Percentiles rank a stretch among this genome's conserved stretches.
phyloP scores from a whole-genome alignment of 202 grass and related monocot species.

The Dendrocalamus latiflorus region DNA sequence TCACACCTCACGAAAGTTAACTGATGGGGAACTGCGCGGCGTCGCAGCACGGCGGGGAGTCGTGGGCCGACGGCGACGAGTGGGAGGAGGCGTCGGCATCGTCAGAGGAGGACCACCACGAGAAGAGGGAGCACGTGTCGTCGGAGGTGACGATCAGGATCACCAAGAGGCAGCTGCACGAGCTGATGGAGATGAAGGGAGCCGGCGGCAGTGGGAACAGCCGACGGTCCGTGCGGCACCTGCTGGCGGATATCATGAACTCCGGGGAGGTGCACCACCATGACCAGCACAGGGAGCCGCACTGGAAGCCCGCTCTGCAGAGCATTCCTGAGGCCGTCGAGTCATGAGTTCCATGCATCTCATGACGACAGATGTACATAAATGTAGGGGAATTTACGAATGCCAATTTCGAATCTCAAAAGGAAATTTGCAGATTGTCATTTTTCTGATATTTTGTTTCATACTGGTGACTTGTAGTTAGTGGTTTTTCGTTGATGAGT shows the following conservation, averaged over 20 bases:
- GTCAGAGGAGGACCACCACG: background rate
- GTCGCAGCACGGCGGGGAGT: conserved; percentile 13
- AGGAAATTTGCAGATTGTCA: background rate
- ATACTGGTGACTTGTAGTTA: background rate
- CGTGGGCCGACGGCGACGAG: conserved; percentile 39
- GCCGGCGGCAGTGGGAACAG: background rate
- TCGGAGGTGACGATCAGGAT: conserved; percentile 65
- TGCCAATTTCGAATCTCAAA: background rate
- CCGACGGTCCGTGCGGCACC: conserved; percentile 15
- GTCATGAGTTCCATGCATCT: conserved; percentile 11
- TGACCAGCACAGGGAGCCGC: conserved; percentile 8
- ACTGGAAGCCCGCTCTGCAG: conserved; percentile 59
- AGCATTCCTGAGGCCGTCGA: conserved; percentile 59
- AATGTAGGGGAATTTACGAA: background rate
- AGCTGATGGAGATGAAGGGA: conserved; percentile 36
- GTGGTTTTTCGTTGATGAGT: background rate
- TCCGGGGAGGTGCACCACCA: conserved; percentile 35
- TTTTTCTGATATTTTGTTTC: background rate
- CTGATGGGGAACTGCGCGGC: conserved; percentile 38
- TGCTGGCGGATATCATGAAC: conserved; percentile 44
- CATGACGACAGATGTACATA: background rate
- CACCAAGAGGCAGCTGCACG: conserved; percentile 57
- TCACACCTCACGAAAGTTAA: background rate
- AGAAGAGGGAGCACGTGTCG: background rate
- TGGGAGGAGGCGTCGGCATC: conserved; percentile 11